Percentiles rank a stretch among this genome's conserved stretches.
Conservation (phyloP, 2,329 filamentous ascomycete species). For the Stachybotrys chlorohalonatus region DNA sequence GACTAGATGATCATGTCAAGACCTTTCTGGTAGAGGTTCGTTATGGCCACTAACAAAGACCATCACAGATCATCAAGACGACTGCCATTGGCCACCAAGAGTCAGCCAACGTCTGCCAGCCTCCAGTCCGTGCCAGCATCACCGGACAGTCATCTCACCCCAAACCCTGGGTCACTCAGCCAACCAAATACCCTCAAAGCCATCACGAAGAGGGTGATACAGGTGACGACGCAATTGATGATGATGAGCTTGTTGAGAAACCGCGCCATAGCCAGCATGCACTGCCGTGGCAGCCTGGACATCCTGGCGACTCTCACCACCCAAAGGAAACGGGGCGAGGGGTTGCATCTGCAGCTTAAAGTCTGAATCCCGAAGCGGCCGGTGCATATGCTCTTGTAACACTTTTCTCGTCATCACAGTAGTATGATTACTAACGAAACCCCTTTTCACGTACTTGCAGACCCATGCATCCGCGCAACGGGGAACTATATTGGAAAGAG, state of each 20-base stretch:
- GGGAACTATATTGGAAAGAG: too few relatives aligned
- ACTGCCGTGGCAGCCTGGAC: constrained; percentile 2
- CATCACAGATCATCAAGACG: constrained; percentile 16
- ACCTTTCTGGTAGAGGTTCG: not conserved
- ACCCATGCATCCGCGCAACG: too few relatives aligned
- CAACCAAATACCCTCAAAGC: constrained; percentile 16
- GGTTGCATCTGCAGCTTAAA: too few relatives aligned
- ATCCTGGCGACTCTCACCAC: not conserved
- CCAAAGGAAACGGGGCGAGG: not conserved
- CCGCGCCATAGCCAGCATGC: constrained; percentile 9
- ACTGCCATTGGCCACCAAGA: constrained; percentile 12
- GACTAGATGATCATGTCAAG: constrained; percentile 5
- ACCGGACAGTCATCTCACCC: constrained; percentile 22
- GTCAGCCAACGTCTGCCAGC: constrained; percentile 5
- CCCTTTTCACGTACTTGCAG: too few relatives aligned
- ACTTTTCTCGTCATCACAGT: too few relatives aligned
- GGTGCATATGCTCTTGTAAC: too few relatives aligned
- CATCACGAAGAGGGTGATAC: constrained; percentile 17
- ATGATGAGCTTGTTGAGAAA: constrained; percentile 18
- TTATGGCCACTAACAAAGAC: constrained; percentile 10
- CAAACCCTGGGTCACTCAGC: constrained; percentile 18
- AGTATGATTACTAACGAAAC: too few relatives aligned
- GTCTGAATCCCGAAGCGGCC: too few relatives aligned
- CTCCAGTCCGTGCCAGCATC: constrained; percentile 11
- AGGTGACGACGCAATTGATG: constrained; percentile 20